Conservation (phyloP, 257 asterid genomes). For the Fraxinus excelsior region DNA sequence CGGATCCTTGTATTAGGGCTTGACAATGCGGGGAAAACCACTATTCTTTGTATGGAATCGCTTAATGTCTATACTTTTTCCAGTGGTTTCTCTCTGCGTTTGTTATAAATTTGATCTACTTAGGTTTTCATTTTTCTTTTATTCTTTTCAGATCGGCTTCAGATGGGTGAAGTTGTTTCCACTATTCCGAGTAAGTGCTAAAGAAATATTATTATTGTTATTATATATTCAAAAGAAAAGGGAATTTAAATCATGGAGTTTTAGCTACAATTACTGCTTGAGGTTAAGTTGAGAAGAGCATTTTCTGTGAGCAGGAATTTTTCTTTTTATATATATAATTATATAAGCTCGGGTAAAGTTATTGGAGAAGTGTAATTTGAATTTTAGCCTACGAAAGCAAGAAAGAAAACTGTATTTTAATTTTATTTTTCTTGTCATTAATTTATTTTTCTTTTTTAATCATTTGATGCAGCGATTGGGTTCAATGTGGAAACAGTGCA, state of each 20-base stretch:
- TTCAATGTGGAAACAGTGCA: conserved; percentile 95
- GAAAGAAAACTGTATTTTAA: background rate
- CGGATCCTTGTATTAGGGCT: conserved; percentile 94
- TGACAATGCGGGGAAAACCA: conserved; percentile 97
- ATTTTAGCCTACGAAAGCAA: background rate
- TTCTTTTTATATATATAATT: too few species aligned
- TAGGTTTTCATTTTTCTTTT: background rate
- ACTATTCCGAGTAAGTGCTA: conserved; percentile 79
- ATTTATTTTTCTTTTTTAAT: conserved; percentile 10
- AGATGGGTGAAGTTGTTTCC: conserved; percentile 96
- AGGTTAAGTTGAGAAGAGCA: background rate
- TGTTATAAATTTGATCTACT: conserved; percentile 9
- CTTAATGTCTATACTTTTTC: background rate
- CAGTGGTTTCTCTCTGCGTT: background rate
- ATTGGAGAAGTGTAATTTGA: background rate
- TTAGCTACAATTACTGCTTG: background rate
- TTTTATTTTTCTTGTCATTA: background rate
- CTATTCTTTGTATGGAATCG: conserved; percentile 68
- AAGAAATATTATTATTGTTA: conserved; percentile 3
- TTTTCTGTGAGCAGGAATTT: background rate
- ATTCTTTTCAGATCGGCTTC: conserved; percentile 77
- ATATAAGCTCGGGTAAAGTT: background rate
- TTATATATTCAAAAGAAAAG: background rate
- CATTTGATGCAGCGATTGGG: conserved; percentile 73
- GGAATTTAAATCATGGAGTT: background rate